phyloP scores from a whole-genome alignment of 2,329 filamentous ascomycete genomes.

The Aureobasidium sp. region DNA sequence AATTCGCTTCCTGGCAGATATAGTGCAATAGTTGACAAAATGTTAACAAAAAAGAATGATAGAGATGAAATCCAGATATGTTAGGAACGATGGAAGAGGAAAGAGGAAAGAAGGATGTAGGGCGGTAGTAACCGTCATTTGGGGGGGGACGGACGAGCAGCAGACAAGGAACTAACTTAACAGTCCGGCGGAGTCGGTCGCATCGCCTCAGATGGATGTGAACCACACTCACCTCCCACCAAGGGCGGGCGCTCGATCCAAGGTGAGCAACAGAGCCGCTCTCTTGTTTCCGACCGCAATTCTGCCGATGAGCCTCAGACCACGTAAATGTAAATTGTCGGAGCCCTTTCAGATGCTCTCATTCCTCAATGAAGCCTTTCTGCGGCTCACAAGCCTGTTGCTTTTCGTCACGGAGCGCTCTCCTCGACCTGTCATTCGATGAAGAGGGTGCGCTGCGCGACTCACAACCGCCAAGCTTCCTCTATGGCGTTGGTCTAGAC shows the following conservation, averaged over 20 bases:
- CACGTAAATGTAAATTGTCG: neutral
- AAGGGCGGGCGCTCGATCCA: neutral
- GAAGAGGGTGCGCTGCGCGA: neutral
- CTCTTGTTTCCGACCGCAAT: neutral
- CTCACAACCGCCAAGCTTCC: neutral
- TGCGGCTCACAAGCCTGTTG: constrained; percentile 2
- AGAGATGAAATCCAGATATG: neutral
- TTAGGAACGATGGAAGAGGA: neutral
- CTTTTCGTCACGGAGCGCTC: neutral
- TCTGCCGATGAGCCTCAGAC: neutral
- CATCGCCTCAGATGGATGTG: constrained; percentile 2
- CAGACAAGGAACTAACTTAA: constrained; percentile 6
- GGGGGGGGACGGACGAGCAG: neutral
- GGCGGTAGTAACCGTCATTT: neutral
- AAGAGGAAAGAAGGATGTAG: neutral
- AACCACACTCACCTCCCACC: neutral
- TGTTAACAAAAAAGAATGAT: neutral
- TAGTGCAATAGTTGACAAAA: neutral
- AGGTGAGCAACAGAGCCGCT: neutral
- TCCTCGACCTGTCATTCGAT: constrained; percentile 10
- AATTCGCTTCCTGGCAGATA: neutral
- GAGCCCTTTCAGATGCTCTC: neutral
- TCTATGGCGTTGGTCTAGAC: neutral
- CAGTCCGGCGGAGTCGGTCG: constrained; percentile 1
- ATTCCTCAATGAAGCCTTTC: neutral